phyloP scores from a whole-genome alignment of 345 rosid genomes.

The Euphorbia lathyris region DNA sequence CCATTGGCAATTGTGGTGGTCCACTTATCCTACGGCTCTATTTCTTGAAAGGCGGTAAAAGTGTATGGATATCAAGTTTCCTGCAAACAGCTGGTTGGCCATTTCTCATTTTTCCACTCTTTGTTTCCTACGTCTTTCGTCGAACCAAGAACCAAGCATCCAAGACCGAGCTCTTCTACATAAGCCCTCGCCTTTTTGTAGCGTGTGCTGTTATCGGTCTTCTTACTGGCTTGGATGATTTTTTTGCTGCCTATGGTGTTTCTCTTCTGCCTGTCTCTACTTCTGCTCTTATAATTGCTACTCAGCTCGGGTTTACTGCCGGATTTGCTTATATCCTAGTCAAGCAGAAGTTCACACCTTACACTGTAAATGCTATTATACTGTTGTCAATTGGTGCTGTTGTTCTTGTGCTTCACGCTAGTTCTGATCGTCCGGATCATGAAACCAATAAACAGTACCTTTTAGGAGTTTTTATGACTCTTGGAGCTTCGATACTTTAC shows the following conservation, averaged over 20 bases:
- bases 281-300: slow-evolving; percentile 28
- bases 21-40: slow-evolving; percentile 29
- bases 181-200: slow-evolving; percentile 17
- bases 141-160: background rate
- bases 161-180: slow-evolving; percentile 14
- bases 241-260: slow-evolving; percentile 23
- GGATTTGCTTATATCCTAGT: slow-evolving; percentile 26
- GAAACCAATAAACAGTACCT: slow-evolving; percentile 23
- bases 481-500: slow-evolving; percentile 28
- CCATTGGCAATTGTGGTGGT: slow-evolving; percentile 21
- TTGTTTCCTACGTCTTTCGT: slow-evolving; percentile 25
- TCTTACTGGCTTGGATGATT: slow-evolving; percentile 30
- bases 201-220: slow-evolving; percentile 25
- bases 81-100: slow-evolving; percentile 37
- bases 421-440: slow-evolving; percentile 25
- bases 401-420: slow-evolving; percentile 28
- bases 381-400: slow-evolving; percentile 24
- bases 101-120: slow-evolving; percentile 21
- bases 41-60: slow-evolving; percentile 29
- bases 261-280: slow-evolving; percentile 25
- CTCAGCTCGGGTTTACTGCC: slow-evolving; percentile 28
- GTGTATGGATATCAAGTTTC: slow-evolving; percentile 29
- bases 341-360: slow-evolving; percentile 25
- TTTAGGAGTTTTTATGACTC: slow-evolving; percentile 26
- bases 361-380: slow-evolving; percentile 20